Evolutionary conservation across 228 moss, liverwort and hornwort species (phyloP), one percentile per base, ranked within the genome.

Genomic region (Sphagnum fallax): DNA sequence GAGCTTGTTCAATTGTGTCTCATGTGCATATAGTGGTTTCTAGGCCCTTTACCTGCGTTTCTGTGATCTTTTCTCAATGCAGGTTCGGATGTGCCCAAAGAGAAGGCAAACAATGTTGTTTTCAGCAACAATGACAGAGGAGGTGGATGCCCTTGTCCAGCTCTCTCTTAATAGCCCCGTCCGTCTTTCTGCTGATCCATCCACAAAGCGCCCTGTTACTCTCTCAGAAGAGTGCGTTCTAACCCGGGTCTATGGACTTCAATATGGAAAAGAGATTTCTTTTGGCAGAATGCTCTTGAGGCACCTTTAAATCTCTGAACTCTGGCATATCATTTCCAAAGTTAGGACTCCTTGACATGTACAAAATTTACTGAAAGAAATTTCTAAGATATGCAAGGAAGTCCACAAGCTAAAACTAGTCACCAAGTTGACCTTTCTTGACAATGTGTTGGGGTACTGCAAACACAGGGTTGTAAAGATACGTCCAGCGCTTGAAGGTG

Each of bases 71-170:
- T 62, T 16, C 14, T 62, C 15, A 16, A 62, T 62, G 6, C 62
- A 97, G 93, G 91, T 97, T 63, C 85, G 91, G 55, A 83, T 92
- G 79, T 93, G 98, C 71, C 93, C 93, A 4, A 89, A 79, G 52
- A 83, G 87, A 74, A 87, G 98, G 75, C 98, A 98, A 73, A 92
- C 93, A 4, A 92, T 98, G 98, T 81, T 98, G 48, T 98, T 93
- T 77, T 90, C 98, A 62, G 98, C 94, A 68, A 93, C 93, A 63
- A 93, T 98, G 93, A 98, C 93, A 15, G 90, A 91, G 0, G 79
- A 93, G 76, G 93, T 92, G 61, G 87, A 88, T 64, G 83, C 84
- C 70, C 90, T 98, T 49, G 83, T 98, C 7, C 90, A 84, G 62
- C 70, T 98, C 49, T 98, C 98, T 8, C 77, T 98, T 62, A 90